A percentile compares a stretch with the other conserved stretches of the same genome.
Conservation (phyloP, 768 basidiomycete species). For the Psilocybe cyanescens region DNA sequence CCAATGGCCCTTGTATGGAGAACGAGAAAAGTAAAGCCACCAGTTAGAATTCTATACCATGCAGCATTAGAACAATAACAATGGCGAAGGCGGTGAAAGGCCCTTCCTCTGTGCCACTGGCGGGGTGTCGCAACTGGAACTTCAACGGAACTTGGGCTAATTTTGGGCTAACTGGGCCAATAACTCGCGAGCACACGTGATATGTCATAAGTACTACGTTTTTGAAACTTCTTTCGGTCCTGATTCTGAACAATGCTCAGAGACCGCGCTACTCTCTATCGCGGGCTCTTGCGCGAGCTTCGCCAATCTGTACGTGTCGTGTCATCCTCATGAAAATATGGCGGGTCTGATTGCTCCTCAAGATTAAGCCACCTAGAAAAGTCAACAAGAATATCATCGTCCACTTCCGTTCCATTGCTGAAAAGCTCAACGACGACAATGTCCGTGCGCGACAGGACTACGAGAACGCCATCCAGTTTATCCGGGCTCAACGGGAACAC, state of each 20-base stretch:
- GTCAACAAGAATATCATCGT: conserved; percentile 45
- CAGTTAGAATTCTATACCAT: no score
- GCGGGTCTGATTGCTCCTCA: neutral
- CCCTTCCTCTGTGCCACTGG: no score
- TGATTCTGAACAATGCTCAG: conserved; percentile 28
- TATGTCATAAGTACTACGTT: neutral
- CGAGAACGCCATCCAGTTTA: conserved; percentile 65
- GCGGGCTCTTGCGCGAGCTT: conserved; percentile 57
- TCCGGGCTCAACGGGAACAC: conserved; percentile 75
- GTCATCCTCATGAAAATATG: neutral
- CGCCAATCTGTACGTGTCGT: conserved; percentile 48
- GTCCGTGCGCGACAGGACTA: conserved; percentile 47
- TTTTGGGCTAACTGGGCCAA: neutral
- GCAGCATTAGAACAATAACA: neutral
- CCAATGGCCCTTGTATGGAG: neutral
- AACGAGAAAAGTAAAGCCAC: no score
- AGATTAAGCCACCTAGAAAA: conserved; percentile 38
- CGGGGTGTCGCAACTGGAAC: no score
- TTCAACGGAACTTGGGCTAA: no score
- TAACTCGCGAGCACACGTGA: neutral
- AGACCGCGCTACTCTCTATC: conserved; percentile 44
- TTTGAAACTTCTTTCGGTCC: neutral
- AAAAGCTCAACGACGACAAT: conserved; percentile 36
- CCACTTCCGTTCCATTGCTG: conserved; percentile 59
- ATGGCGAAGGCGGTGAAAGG: neutral